phyloP scores from a whole-genome alignment of 2,329 filamentous ascomycete genomes.

The Fusarium heterosporum region DNA sequence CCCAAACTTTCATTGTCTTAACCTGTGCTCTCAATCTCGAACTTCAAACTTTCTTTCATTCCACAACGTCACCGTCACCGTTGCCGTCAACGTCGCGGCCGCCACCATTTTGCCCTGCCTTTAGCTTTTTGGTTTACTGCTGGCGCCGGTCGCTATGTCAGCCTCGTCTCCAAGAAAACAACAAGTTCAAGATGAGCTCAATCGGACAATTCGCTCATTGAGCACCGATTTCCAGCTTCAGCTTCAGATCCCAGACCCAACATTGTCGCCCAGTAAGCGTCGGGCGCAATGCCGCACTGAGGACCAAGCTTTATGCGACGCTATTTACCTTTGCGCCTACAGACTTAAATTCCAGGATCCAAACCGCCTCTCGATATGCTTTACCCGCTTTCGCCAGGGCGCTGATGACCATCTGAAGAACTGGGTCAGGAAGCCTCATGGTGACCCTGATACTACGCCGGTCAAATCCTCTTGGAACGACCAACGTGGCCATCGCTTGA shows the following conservation, averaged over 20 bases:
- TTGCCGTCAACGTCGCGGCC: neutral
- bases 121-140: slow-evolving; percentile 11
- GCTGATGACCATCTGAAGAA: slow-evolving; percentile 32
- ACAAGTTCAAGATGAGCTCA: slow-evolving; percentile 38
- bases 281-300: slow-evolving; percentile 35
- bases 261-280: slow-evolving; percentile 45
- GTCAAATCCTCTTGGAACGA: slow-evolving; percentile 20
- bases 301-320: slow-evolving; percentile 40
- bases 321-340: slow-evolving; percentile 42
- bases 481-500: slow-evolving; percentile 41
- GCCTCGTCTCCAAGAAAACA: slow-evolving; percentile 4
- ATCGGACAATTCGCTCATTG: slow-evolving; percentile 43
- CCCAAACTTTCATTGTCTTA: slow-evolving; percentile 8
- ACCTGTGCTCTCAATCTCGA: slow-evolving; percentile 4
- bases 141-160: slow-evolving; percentile 33
- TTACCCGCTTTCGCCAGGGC: slow-evolving; percentile 43
- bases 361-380: slow-evolving; percentile 31
- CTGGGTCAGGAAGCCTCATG: slow-evolving; percentile 40
- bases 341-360: slow-evolving; percentile 40
- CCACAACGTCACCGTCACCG: neutral
- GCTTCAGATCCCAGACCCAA: slow-evolving; percentile 41
- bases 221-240: slow-evolving; percentile 46
- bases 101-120: neutral
- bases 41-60: slow-evolving; percentile 6
- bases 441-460: slow-evolving; percentile 37